Base-by-base conservation (phyloP, 2,329 filamentous ascomycete species). In the Hypoxylon sp. region DNA sequence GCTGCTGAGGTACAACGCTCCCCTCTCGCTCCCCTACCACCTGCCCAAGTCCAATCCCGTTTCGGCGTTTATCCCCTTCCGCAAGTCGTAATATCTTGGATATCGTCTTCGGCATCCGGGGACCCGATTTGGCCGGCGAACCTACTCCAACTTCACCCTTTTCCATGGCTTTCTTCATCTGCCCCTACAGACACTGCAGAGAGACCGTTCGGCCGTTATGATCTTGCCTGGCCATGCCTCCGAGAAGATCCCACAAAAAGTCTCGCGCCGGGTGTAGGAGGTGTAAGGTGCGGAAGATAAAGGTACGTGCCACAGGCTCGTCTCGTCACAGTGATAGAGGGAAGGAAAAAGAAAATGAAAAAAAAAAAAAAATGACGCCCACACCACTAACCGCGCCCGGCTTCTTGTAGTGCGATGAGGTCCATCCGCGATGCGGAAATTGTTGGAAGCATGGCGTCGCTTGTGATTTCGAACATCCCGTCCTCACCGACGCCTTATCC, bases 231-330 rank as follows among this genome's bases (percentile, higher is more conserved):
- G 72, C 60, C 42, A 88, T 88, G 85, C 84, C 86, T 59, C 86
- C 86, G 24, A 78, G 86, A 68, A 80, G 86, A 70, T 87, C 86
- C 37, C 87, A 90, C 73, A 89, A 88, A 70, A 90, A 89, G 76
- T 88, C 85, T 54, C 81, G 87, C 64, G 82, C 86, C 48, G 87
- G 87, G 41, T 90, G 87, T 67, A 79, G 81, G 60, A 78, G 84
- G 56, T 90, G 87, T 74, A 90, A 89, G 75, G 78, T 79, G 52
- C 79, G 87, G 60, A 89, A 89, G 73, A 88, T 90, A 70, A 90
- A 90, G 83, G 86, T 87, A 74, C 45, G 64, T 40, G 20, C 11
- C 21, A 42, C 27, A 53, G 31, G n/a, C 20, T 15, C 10, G 9
- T 29, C 29, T 18, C 13, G 13, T 20, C 35, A 9, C 4, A 20